A percentile compares a stretch with the other conserved stretches of the same genome.
These are phyloP conservation scores for Tripidium arundinaceum DNA, from an alignment of 202 grass and related monocot species.

Conservation along the genomic window DNA sequence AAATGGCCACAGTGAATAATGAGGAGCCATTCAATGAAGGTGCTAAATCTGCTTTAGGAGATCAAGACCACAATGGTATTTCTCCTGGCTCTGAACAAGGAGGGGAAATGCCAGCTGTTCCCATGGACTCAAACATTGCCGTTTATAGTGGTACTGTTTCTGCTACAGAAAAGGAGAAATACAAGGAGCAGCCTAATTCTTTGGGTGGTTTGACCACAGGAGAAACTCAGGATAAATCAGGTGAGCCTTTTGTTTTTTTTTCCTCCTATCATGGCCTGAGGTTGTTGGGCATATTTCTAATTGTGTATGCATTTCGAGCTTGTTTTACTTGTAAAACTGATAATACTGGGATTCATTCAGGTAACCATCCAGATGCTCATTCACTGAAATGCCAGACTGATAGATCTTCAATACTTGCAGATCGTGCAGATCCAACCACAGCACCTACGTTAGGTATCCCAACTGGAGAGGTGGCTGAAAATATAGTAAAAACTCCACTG, in stretches of 20 bases:
- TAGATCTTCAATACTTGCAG: slow-evolving; percentile 2
- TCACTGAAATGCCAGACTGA: slow-evolving; percentile 17
- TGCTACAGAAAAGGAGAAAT: no score
- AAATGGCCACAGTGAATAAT: slow-evolving; percentile 9
- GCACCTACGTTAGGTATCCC: neutral
- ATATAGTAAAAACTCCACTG: neutral
- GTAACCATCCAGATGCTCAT: slow-evolving; percentile 22
- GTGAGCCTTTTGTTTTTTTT: no score
- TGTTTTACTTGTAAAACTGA: slow-evolving; percentile 20
- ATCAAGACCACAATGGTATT: slow-evolving; percentile 9
- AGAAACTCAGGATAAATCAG: no score
- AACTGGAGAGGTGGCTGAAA: neutral
- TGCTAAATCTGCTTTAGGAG: slow-evolving; percentile 20
- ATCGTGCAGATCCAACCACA: slow-evolving; percentile 15
- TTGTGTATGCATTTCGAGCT: neutral
- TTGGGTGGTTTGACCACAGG: no score
- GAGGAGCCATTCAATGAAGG: slow-evolving; percentile 4
- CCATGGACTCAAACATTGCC: no score
- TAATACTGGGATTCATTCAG: slow-evolving; percentile 15
- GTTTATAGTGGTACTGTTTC: no score
- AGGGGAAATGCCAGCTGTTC: no score
- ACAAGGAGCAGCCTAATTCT: no score
- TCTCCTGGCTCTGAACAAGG: no score
- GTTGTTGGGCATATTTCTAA: neutral
- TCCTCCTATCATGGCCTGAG: no score